Base-by-base conservation (phyloP, 192 early-diverging fungal genomes). In the Linnemannia exigua region DNA sequence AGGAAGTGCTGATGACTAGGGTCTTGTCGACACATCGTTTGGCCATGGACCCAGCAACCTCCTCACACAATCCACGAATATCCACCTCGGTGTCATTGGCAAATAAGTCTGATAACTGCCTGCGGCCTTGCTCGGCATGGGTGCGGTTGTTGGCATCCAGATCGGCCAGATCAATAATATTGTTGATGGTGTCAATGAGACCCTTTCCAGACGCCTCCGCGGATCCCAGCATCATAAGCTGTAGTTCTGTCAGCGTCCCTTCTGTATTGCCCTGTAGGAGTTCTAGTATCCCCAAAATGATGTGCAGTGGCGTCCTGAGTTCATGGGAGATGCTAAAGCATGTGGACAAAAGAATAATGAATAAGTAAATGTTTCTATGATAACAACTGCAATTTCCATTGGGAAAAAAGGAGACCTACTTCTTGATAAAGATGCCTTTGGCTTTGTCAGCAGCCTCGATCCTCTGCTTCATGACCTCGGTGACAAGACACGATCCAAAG, bases 261-360 rank as follows among this genome's bases (percentile, higher is more conserved):
- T 72, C 79, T 15, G 25, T 36, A 46, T 72, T 87, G 33, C 80
- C 69, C 9, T 81, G 48, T 33, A 92, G 69, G 22, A 92, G 74
- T 46, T 92, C 90, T 20, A 88, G 76, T 44, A 82, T 87, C n/a
- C 86, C 91, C 51, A 92, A 74, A 15, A 92, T 85, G 41, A 89
- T 89, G 68, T 92, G 91, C 38, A 92, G 74, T 14, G 91, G 91
- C 33, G 91, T 92, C 73, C 89, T 67, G 63, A 91, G 89, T 69
- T 91, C 90, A 52, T 91, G 90, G 16, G 80, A 84, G 17, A 91
- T 89, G 16, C 81, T 83, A 46, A n/a, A 22, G 36, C n/a, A n/a
- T 6, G 36, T 9, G 22, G 87, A 88, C 5, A 61, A 51, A 67
- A 3, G 58, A 1, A 54, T 31, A 35, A 52, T 31, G 63, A 35